Conservation (phyloP, 1,139 yeast species). For the Magnusiomyces suaveolens region DNA sequence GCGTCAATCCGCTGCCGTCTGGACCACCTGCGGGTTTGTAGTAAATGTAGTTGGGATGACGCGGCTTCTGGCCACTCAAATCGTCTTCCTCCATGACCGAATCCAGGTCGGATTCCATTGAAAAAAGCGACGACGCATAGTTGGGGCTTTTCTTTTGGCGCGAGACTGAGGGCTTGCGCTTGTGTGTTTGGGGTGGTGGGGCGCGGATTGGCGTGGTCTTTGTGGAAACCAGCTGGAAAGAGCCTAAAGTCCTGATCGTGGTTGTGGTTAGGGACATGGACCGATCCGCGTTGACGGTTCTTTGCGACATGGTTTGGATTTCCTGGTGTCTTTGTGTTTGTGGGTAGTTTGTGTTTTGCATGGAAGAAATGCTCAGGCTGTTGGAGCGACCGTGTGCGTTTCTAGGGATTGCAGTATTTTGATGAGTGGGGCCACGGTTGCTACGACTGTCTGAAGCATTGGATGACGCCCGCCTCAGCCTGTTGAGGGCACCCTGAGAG, state of each 20-base stretch:
- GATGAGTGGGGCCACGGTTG: too few species aligned
- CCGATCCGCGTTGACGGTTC: constrained; percentile 22
- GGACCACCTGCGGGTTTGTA: neutral
- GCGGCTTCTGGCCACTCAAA: neutral
- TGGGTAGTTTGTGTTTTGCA: too few species aligned
- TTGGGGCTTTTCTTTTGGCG: neutral
- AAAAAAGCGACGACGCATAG: constrained; percentile 24
- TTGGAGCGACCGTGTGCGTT: too few species aligned
- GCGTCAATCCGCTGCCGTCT: neutral
- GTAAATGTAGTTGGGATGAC: neutral
- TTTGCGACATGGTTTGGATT: neutral
- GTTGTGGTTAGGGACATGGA: constrained; percentile 34
- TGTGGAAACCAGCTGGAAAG: constrained; percentile 31
- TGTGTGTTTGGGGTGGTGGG: constrained; percentile 5
- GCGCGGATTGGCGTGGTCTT: constrained; percentile 24
- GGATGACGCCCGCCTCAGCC: neutral
- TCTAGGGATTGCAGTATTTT: too few species aligned
- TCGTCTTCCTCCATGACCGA: constrained; percentile 28
- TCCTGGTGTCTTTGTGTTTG: neutral
- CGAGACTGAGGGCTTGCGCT: neutral
- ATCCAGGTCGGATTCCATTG: constrained; percentile 30
- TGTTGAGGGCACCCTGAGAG: neutral
- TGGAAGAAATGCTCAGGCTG: too few species aligned
- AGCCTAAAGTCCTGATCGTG: constrained; percentile 32
- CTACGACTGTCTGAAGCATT: neutral